A percentile compares a stretch with the other conserved stretches of the same genome.
Conservation (phyloP, 192 early-diverging fungal species). For the Coemansia sp. region DNA sequence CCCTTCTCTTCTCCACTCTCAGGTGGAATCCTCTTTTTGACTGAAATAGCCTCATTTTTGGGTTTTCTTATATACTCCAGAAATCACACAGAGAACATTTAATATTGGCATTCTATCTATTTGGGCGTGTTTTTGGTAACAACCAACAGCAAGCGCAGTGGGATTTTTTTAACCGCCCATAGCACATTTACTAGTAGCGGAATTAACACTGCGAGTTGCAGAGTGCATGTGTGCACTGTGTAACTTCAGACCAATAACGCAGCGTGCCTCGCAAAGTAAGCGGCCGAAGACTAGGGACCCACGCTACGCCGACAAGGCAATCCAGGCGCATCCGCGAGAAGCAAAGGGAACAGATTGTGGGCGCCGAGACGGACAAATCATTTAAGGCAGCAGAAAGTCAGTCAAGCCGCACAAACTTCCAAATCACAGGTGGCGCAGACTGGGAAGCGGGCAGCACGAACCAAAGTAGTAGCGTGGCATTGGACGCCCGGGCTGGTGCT, state of each 20-base stretch:
- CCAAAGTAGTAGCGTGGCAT: background rate
- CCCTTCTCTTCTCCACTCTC: background rate
- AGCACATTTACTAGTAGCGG: background rate
- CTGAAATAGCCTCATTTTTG: background rate
- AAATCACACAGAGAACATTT: background rate
- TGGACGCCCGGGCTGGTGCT: background rate
- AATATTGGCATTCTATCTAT: background rate
- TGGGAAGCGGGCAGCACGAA: background rate
- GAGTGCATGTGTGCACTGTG: conserved; percentile 3
- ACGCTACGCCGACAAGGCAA: conserved; percentile 19
- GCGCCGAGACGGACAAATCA: background rate
- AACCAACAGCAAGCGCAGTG: background rate
- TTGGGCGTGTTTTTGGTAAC: background rate
- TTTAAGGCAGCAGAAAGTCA: background rate
- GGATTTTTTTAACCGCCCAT: background rate
- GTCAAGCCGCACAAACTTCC: background rate
- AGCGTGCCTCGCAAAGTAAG: conserved; percentile 35
- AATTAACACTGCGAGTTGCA: background rate
- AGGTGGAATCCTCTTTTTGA: background rate
- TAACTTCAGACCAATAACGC: conserved; percentile 12
- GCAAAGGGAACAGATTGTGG: conserved; percentile 3
- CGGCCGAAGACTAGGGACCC: conserved; percentile 8
- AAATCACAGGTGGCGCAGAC: background rate
- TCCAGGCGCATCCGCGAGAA: conserved; percentile 32
- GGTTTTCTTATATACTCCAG: background rate